Evolutionary conservation across 2,329 filamentous ascomycete species (phyloP).

Genomic region (Zarea fungicola): DNA sequence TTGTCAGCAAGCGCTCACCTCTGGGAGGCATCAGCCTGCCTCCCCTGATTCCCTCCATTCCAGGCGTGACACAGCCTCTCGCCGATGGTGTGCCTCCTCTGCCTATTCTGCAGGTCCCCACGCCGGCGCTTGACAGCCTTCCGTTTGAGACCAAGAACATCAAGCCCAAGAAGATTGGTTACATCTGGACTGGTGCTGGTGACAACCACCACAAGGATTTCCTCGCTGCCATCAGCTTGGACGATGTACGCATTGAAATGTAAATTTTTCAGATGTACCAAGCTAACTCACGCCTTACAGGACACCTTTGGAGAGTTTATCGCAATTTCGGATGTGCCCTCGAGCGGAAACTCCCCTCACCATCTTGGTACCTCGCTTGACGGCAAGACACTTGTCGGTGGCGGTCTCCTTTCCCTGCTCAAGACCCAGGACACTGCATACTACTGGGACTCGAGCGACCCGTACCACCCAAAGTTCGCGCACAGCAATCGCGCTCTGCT

Average conservation of each 20-base stretch:
- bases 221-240: conserved; percentile 52
- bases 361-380: conserved; percentile 51
- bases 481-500: conserved; percentile 57
- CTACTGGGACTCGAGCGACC: conserved; percentile 56
- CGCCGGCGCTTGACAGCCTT: conserved; percentile 50
- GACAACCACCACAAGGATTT: conserved; percentile 58
- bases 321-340: conserved; percentile 52
- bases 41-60: conserved; percentile 53
- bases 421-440: conserved; percentile 58
- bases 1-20: conserved; percentile 18
- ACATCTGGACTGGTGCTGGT: conserved; percentile 58
- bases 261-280: neutral
- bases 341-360: conserved; percentile 56
- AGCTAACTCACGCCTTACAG: conserved; percentile 21
- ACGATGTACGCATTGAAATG: conserved; percentile 44
- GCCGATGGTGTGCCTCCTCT: conserved; percentile 44
- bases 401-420: conserved; percentile 52
- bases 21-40: conserved; percentile 40
- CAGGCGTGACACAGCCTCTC: conserved; percentile 55
- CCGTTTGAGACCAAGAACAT: conserved; percentile 49
- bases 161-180: conserved; percentile 61
- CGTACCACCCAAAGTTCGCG: conserved; percentile 52
- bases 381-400: conserved; percentile 53
- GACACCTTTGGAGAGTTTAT: conserved; percentile 58
- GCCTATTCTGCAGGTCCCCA: conserved; percentile 54